phyloP scores from a whole-genome alignment of 768 basidiomycete genomes.

The Mycena epipterygia region DNA sequence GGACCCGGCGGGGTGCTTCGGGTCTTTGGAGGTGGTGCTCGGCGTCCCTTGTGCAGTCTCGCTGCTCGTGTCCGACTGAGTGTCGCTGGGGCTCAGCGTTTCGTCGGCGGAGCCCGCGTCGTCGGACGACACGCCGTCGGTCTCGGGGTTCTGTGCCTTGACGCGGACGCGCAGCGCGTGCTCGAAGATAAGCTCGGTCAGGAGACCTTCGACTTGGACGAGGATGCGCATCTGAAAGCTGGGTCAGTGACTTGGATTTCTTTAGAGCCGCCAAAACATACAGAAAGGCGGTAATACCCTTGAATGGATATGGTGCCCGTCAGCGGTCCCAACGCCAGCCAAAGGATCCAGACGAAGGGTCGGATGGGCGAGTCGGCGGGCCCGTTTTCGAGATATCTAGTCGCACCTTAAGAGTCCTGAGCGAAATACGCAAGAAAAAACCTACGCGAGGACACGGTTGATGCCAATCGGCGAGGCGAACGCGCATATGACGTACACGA shows the following conservation, averaged over 20 bases:
- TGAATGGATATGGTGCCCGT: conserved; percentile 53
- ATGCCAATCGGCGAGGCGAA: conserved; percentile 35
- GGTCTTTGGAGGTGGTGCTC: conserved; percentile 31
- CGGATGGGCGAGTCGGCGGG: conserved; percentile 54
- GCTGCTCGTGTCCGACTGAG: conserved; percentile 35
- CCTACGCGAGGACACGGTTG: conserved; percentile 29
- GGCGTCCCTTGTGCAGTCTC: conserved; percentile 27
- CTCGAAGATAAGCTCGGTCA: conserved; percentile 44
- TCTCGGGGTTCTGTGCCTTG: conserved; percentile 49
- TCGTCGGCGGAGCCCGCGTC: conserved; percentile 1
- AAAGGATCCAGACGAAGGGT: conserved; percentile 66
- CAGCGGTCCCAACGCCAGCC: conserved; percentile 53
- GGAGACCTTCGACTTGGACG: conserved; percentile 40
- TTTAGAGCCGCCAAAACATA: not conserved
- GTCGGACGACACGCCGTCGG: conserved; percentile 4
- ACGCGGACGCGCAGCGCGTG: conserved; percentile 63
- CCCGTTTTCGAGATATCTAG: conserved; percentile 56
- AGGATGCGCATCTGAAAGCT: conserved; percentile 33
- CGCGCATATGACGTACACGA: conserved; percentile 27
- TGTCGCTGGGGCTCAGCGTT: conserved; percentile 21
- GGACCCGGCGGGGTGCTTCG: conserved; percentile 26
- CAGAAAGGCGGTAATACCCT: conserved; percentile 51
- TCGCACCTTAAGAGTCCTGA: not conserved
- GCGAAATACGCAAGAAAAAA: conserved; percentile 15
- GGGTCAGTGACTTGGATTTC: not conserved